Evolutionary conservation across 2,329 filamentous ascomycete species (phyloP), one percentile per base, ranked within the genome.

Genomic region (Diplodia corticola): DNA sequence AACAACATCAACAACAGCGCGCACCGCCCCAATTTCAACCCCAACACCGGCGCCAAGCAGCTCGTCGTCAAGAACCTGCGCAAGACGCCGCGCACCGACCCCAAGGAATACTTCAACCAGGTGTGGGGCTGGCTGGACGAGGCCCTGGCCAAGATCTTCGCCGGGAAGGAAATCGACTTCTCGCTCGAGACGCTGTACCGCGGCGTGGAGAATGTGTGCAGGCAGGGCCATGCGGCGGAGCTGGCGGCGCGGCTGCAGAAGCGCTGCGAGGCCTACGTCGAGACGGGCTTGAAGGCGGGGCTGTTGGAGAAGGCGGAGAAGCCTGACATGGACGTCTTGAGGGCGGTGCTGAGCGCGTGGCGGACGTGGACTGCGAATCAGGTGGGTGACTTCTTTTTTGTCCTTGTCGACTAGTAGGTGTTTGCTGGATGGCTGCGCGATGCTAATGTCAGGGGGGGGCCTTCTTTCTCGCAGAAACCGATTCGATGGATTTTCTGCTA

Each of bases 51-150:
- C 35, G 89, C 92, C 22, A 93, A 90, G 82, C 93, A 90, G 78
- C 85, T 99, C 53, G 86, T 94, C n/a, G 91, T 99, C 72, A 97
- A 97, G 85, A 98, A 97, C 76, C 85, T 97, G 69, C 88, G 90
- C 67, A 84, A 86, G 1, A 84, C 84, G 20, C 80, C 85, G n/a
- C 84, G 85, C 67, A 82, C 86, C 64, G 87, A 92, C 71, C 86
- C 91, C 22, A 88, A 91, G 69, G 84, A 87, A 69, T 98, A 97
- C 80, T 92, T 96, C 72, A 83, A 88, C 48, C 88, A 88, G 72
- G 89, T 88, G 3, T 91, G 90, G 87, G 79, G 81, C 48, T 90
- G 96, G 74, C 82, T 98, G 5, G 87, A 91, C 66, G 82, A 83
- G 40, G 92, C 92, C 1, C 80, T 99, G 63, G 82, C 84, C 12